Evolutionary conservation across 163 green algal species (phyloP).

Genomic region (Chloromonas sp.): DNA sequence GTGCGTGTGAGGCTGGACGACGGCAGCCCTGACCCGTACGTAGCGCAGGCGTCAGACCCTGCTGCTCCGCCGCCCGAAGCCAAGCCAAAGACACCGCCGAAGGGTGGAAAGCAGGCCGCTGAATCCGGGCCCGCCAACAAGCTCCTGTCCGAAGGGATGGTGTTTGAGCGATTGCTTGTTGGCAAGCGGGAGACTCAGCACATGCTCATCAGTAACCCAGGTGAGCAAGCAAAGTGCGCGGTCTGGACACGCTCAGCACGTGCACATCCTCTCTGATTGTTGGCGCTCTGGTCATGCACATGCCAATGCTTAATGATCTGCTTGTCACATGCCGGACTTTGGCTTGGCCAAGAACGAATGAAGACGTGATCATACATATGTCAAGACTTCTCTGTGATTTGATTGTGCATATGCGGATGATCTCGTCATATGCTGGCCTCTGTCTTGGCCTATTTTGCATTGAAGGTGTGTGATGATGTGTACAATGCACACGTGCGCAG

Average conservation of each 20-base stretch:
- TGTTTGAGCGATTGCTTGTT: conserved; percentile 67
- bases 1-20: conserved; percentile 42
- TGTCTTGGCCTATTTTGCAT: no score
- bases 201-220: conserved; percentile 55
- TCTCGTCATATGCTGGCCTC: no score
- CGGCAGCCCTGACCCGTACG: conserved; percentile 15
- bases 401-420: no score
- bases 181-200: conserved; percentile 44
- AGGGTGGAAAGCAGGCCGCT: neutral
- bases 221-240: neutral
- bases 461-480: no score
- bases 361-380: no score
- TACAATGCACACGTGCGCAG: neutral
- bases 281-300: no score
- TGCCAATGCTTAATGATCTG: no score
- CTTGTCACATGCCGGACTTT: no score
- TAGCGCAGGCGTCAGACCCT: neutral
- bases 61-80: neutral
- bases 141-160: conserved; percentile 38
- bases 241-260: no score
- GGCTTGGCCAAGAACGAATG: no score
- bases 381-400: no score
- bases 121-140: conserved; percentile 20
- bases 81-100: conserved; percentile 6
- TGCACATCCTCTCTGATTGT: no score